Evolutionary conservation across 441 rosid species (phyloP).

Genomic region (Raphanus hybrid): DNA sequence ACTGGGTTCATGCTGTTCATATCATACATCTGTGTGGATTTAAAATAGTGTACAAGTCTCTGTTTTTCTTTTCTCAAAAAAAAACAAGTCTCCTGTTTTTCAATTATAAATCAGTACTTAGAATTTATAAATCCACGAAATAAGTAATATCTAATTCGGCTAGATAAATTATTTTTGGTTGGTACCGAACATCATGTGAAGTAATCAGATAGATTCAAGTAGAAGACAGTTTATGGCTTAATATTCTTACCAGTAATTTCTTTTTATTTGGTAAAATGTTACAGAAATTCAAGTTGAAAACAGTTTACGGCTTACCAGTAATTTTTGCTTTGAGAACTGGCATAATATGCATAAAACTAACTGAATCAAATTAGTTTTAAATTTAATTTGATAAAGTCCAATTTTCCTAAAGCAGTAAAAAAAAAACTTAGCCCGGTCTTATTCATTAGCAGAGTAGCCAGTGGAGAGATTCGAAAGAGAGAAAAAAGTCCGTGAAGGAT

Average conservation of each 20-base stretch:
- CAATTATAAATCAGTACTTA: not conserved
- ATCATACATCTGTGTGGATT: constrained; percentile 33
- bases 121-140: not conserved
- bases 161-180: not conserved
- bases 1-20: constrained; percentile 31
- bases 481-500: too few relatives aligned
- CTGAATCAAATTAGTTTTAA: too few relatives aligned
- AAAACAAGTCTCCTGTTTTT: not conserved
- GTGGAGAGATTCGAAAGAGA: too few relatives aligned
- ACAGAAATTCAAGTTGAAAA: too few relatives aligned
- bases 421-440: too few relatives aligned
- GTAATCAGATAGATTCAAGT: not conserved
- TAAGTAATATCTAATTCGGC: not conserved
- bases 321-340: too few relatives aligned
- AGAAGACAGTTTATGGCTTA: not conserved
- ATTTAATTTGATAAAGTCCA: too few relatives aligned
- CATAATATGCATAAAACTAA: too few relatives aligned
- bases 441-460: too few relatives aligned
- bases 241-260: not conserved
- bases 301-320: too few relatives aligned
- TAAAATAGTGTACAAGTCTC: not conserved
- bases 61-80: not conserved
- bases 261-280: too few relatives aligned
- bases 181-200: not conserved
- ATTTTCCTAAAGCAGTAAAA: too few relatives aligned